A percentile compares a stretch with the other conserved stretches of the same genome.
These are phyloP conservation scores for Dothiorella sarmentorum DNA, from an alignment of 2,329 filamentous ascomycete genomes.

Conservation along the genomic window DNA sequence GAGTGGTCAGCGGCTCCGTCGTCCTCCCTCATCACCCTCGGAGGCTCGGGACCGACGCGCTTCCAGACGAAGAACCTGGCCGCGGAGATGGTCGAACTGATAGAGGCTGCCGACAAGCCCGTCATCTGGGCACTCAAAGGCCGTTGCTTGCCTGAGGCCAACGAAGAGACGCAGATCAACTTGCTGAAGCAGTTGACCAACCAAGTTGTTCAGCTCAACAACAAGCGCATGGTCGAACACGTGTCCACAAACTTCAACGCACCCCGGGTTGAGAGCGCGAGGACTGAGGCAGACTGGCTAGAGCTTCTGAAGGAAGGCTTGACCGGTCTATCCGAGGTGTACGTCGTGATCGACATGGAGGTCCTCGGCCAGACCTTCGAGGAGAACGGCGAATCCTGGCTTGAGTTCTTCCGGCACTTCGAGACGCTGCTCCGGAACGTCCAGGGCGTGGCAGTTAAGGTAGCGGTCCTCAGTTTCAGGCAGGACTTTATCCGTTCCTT, in stretches of 20 bases:
- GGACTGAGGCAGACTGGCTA: neutral
- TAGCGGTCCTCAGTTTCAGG: neutral
- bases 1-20: too few relatives aligned
- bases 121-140: too few relatives aligned
- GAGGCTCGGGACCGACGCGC: too few relatives aligned
- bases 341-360: constrained; percentile 4
- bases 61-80: too few relatives aligned
- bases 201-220: neutral
- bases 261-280: neutral
- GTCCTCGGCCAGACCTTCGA: neutral
- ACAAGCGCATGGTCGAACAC: neutral
- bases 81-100: too few relatives aligned
- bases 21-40: too few relatives aligned
- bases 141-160: too few relatives aligned
- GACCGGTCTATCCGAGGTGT: neutral
- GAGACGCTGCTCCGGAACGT: neutral
- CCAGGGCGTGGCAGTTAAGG: neutral
- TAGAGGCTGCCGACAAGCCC: too few relatives aligned
- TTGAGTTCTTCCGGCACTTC: neutral
- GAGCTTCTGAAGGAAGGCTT: neutral
- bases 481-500: neutral
- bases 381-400: neutral
- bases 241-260: constrained; percentile 6
- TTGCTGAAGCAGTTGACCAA: neutral
- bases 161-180: neutral